Percentiles rank a stretch among this genome's conserved stretches.
These are phyloP conservation scores for Gracilaria domingensis DNA, from an alignment of 23 red algal genomes.

Conservation along the genomic window DNA sequence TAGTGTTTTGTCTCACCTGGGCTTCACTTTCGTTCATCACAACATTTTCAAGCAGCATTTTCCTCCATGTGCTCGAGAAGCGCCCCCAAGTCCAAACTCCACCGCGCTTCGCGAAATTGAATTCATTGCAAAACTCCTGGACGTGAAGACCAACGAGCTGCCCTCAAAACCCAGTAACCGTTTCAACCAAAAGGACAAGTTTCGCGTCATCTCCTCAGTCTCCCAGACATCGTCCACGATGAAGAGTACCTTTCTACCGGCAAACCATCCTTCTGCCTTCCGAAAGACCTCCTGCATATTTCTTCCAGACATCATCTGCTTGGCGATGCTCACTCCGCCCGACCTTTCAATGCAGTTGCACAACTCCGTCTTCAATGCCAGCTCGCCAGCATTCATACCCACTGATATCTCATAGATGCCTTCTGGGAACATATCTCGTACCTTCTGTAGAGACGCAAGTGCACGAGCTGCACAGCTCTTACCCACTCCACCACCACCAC, in stretches of 20 bases:
- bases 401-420: constrained; percentile 6
- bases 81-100: constrained; percentile 2
- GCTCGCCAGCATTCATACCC: constrained; percentile 7
- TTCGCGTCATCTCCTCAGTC: constrained; percentile 12
- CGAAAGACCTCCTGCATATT: not conserved
- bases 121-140: not conserved
- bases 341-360: constrained; percentile 3
- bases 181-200: constrained; percentile 3
- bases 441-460: not conserved
- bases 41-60: not conserved
- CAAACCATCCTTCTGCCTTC: not conserved
- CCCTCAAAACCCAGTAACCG: not conserved
- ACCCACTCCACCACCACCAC: constrained; percentile 17
- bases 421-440: not conserved
- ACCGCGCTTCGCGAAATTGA: not conserved
- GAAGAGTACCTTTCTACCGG: not conserved
- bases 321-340: not conserved
- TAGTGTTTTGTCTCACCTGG: not conserved
- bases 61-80: not conserved
- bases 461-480: constrained; percentile 17
- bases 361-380: constrained; percentile 6
- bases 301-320: constrained; percentile 16
- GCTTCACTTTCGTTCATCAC: not conserved
- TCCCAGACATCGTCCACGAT: constrained; percentile 21
- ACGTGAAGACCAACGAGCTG: not conserved